Evolutionary conservation across 1,284 basidiomycete species (phyloP).

Genomic region (Ceratobasidium sp.): DNA sequence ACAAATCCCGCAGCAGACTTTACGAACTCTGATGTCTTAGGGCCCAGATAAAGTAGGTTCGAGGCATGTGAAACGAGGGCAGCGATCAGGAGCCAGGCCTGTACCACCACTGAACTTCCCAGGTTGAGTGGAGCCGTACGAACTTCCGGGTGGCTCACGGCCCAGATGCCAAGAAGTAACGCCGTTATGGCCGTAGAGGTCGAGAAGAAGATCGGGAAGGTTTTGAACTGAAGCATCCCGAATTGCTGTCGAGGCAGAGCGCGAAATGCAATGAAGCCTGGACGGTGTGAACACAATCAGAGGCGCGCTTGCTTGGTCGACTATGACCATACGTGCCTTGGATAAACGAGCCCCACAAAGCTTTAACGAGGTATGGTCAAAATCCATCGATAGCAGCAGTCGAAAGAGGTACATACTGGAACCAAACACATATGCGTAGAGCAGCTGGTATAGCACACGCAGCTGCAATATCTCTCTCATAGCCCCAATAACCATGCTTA

Average conservation of each 20-base stretch:
- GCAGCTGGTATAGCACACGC: conserved; percentile 25
- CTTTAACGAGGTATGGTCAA: conserved; percentile 20
- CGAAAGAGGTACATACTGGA: conserved; percentile 13
- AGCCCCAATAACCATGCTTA: conserved; percentile 16
- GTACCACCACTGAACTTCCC: conserved; percentile 67
- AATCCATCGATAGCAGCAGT: neutral
- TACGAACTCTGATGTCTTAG: conserved; percentile 69
- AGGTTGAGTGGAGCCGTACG: conserved; percentile 59
- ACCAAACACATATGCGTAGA: conserved; percentile 36
- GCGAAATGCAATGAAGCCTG: conserved; percentile 43
- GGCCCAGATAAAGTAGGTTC: conserved; percentile 71
- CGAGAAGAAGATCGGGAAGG: conserved; percentile 80
- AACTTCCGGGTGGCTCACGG: conserved; percentile 70
- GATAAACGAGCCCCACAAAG: conserved; percentile 43
- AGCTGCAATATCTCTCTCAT: conserved; percentile 10
- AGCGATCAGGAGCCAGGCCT: conserved; percentile 69
- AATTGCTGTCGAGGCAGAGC: conserved; percentile 70
- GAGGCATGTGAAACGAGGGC: conserved; percentile 63
- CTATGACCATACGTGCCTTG: conserved; percentile 27
- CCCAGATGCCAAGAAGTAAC: conserved; percentile 69
- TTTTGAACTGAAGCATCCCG: conserved; percentile 75
- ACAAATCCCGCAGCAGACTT: conserved; percentile 41
- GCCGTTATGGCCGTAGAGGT: conserved; percentile 67
- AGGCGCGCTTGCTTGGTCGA: neutral
- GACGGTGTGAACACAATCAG: neutral